These are phyloP conservation scores for Carnegiea gigantea DNA, from an alignment of 179 eudicot species.

Conservation along the genomic window DNA sequence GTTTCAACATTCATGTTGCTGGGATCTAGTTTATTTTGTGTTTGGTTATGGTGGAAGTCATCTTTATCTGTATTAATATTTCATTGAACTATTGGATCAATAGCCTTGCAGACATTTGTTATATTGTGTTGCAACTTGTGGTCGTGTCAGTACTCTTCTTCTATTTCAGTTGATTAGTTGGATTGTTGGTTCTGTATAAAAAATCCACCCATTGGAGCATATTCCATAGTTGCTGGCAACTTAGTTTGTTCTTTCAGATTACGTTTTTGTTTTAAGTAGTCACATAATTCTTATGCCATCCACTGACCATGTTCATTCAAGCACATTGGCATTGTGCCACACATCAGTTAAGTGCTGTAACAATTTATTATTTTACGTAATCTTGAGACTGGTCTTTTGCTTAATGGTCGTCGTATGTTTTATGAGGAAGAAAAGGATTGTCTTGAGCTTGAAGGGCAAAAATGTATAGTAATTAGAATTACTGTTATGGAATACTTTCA, in stretches of 20 bases:
- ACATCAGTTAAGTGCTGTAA: not conserved
- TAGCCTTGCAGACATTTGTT: not conserved
- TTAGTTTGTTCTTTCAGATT: not conserved
- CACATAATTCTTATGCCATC: not conserved
- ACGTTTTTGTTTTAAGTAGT: not conserved
- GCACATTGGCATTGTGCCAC: not conserved
- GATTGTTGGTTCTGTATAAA: not conserved
- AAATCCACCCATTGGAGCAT: not conserved
- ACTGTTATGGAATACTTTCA: too few relatives aligned
- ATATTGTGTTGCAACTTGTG: not conserved
- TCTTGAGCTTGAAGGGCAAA: not conserved
- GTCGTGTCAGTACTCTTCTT: not conserved
- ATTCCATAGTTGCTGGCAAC: not conserved
- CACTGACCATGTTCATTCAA: not conserved
- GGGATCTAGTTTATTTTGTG: not conserved
- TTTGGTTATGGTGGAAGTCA: slow-evolving; percentile 4
- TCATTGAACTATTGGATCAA: not conserved
- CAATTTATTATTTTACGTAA: not conserved
- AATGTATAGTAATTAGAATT: not conserved
- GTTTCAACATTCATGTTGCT: not conserved
- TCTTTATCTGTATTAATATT: not conserved
- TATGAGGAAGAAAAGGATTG: not conserved
- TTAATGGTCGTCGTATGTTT: not conserved
- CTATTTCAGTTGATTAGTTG: not conserved
- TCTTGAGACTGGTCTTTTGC: not conserved